phyloP scores from a whole-genome alignment of 2,329 filamentous ascomycete genomes.

The Trichoderma atroviride region DNA sequence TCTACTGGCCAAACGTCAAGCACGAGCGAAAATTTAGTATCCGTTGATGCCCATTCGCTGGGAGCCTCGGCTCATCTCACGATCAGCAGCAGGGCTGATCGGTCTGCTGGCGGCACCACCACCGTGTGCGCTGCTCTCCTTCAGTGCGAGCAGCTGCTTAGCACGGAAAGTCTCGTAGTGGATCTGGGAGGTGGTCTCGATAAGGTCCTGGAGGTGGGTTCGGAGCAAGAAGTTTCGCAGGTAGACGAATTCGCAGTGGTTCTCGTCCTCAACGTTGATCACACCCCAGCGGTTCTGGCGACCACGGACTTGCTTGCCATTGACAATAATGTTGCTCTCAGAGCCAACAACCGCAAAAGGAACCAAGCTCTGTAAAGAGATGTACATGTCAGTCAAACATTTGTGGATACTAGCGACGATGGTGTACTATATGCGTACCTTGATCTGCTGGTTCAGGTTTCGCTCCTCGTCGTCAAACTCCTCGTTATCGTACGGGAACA shows the following conservation, averaged over 20 bases:
- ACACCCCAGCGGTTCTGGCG: constrained; percentile 99
- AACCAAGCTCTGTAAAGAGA: constrained; percentile 71
- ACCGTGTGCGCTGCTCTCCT: constrained; percentile 92
- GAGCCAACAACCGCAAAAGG: constrained; percentile 98
- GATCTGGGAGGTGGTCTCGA: constrained; percentile 99
- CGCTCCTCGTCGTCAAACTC: constrained; percentile 98
- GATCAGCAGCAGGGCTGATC: constrained; percentile 92
- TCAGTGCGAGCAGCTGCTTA: constrained; percentile 95
- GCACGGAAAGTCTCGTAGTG: constrained; percentile 99
- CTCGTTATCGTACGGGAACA: constrained; percentile 99
- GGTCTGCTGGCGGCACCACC: constrained; percentile 76
- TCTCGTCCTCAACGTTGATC: constrained; percentile 99
- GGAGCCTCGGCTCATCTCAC: constrained; percentile 94
- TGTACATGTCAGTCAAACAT: constrained; percentile 32
- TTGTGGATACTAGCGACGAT: background rate
- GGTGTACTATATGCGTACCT: constrained; percentile 61
- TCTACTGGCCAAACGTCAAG: constrained; percentile 38
- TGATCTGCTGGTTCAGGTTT: constrained; percentile 91
- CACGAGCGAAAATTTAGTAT: constrained; percentile 64
- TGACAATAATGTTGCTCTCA: constrained; percentile 96
- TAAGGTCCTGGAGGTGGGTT: constrained; percentile 96
- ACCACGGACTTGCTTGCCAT: constrained; percentile 94
- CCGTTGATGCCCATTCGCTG: constrained; percentile 99
- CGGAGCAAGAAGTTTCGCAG: constrained; percentile 97
- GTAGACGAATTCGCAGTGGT: constrained; percentile 99